phyloP scores from a whole-genome alignment of 2,329 filamentous ascomycete species.

The Pyricularia sp. region DNA sequence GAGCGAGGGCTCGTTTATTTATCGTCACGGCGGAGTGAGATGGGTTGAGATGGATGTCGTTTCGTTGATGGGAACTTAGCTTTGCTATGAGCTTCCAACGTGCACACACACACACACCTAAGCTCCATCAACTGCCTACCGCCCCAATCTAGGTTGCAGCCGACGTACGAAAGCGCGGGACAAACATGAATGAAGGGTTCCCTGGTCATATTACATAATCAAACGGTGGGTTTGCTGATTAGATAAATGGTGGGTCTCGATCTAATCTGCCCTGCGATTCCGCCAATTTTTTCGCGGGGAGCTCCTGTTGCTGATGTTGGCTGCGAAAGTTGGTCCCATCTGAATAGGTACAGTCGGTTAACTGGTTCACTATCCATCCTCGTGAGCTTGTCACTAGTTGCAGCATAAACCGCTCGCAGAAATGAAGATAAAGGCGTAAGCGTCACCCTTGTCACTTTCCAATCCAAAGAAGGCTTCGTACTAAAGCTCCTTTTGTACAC shows the following conservation, averaged over 20 bases:
- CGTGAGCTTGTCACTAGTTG: not conserved
- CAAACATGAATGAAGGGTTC: not conserved
- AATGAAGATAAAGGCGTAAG: slow-evolving; percentile 4
- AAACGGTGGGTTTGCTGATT: not conserved
- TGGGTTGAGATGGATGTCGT: not conserved
- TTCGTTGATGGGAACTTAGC: not conserved
- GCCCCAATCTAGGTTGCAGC: slow-evolving; percentile 2
- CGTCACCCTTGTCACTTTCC: not conserved
- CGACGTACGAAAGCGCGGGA: not conserved
- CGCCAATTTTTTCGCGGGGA: not conserved
- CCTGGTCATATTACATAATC: not conserved
- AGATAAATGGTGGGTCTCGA: not conserved
- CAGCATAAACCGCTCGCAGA: not conserved
- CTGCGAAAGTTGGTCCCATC: not conserved
- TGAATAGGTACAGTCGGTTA: not conserved
- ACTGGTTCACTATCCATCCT: not conserved
- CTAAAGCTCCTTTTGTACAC: not conserved
- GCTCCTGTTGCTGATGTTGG: not conserved
- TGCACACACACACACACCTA: not conserved
- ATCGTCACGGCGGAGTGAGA: not conserved
- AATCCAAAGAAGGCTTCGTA: not conserved
- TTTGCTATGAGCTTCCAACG: not conserved
- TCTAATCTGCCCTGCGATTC: not conserved
- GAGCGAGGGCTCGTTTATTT: not conserved
- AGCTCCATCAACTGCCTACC: not conserved